Conservation (phyloP, 768 basidiomycete genomes). For the Antrodiella citrinella region DNA sequence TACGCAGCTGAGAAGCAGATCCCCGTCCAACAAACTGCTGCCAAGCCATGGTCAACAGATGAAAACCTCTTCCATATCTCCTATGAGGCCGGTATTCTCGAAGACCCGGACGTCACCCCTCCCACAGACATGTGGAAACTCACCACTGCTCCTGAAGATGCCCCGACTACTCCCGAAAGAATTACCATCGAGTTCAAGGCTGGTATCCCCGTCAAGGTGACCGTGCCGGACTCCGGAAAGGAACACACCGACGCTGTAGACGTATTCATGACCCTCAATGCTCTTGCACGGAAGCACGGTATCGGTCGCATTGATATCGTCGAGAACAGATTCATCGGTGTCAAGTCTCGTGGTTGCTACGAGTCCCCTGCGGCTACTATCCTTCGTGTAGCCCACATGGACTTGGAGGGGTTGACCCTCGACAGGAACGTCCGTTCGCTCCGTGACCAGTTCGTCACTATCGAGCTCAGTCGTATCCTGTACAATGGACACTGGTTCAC, state of each 20-base stretch:
- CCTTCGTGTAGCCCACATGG: conserved; percentile 90
- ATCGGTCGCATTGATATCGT: conserved; percentile 98
- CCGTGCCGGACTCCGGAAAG: conserved; percentile 43
- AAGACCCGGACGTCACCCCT: conserved; percentile 92
- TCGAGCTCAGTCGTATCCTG: conserved; percentile 81
- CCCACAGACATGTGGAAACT: conserved; percentile 99
- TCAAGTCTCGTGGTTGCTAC: conserved; percentile 99
- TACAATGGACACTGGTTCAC: conserved; percentile 99
- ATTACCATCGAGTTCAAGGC: conserved; percentile 79
- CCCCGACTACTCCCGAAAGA: conserved; percentile 70
- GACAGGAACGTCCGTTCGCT: conserved; percentile 94
- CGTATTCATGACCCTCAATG: conserved; percentile 86
- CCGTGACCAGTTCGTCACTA: conserved; percentile 91
- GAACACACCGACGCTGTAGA: conserved; percentile 88
- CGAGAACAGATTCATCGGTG: conserved; percentile 98
- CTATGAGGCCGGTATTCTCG: conserved; percentile 98
- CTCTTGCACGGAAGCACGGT: conserved; percentile 90
- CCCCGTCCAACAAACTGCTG: conserved; percentile 88
- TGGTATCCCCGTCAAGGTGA: conserved; percentile 84
- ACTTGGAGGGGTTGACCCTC: conserved; percentile 94
- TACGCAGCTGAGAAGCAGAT: conserved; percentile 86
- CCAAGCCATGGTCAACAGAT: conserved; percentile 99
- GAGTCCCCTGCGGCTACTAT: conserved; percentile 97
- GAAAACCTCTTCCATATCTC: conserved; percentile 99
- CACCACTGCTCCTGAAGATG: conserved; percentile 73